Conservation (phyloP, 2,329 filamentous ascomycete genomes). For the Graphilbum fragrans region DNA sequence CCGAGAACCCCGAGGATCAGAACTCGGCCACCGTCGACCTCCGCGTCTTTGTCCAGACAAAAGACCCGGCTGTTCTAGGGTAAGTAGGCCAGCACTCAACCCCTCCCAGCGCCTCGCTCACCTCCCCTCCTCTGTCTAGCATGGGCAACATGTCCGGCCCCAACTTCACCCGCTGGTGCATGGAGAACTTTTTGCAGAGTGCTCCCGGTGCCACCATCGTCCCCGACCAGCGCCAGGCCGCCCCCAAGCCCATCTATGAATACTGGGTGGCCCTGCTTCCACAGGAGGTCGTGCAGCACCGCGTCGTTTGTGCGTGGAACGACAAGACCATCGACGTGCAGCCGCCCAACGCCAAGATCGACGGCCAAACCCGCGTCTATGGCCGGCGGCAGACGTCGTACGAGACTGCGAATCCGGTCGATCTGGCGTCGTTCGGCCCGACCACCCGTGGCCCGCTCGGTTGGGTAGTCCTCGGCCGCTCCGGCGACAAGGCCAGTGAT, state of each 20-base stretch:
- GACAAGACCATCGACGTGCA: too few species aligned
- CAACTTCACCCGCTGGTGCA: slow-evolving; percentile 17
- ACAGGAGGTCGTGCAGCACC: slow-evolving; percentile 12
- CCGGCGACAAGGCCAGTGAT: slow-evolving; percentile 25
- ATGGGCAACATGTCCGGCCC: slow-evolving; percentile 11
- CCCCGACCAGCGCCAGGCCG: slow-evolving; percentile 14
- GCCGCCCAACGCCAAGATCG: too few species aligned
- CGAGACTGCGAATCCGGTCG: slow-evolving; percentile 10
- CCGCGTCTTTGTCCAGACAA: slow-evolving; percentile 26
- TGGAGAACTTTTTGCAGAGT: too few species aligned
- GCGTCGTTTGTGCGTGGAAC: slow-evolving; percentile 7
- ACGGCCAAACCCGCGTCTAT: slow-evolving; percentile 7
- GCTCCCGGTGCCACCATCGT: slow-evolving; percentile 12
- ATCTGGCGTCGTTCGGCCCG: slow-evolving; percentile 12
- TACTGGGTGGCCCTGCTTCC: slow-evolving; percentile 21
- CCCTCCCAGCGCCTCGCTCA: too few species aligned
- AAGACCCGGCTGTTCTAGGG: slow-evolving; percentile 17
- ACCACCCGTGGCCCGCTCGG: slow-evolving; percentile 16
- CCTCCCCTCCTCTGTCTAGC: too few species aligned
- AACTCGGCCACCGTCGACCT: slow-evolving; percentile 26
- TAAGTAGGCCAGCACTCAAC: too few species aligned
- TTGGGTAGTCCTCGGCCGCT: slow-evolving; percentile 22
- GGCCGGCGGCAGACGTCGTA: slow-evolving; percentile 9
- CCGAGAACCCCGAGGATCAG: slow-evolving; percentile 17
- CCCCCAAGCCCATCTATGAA: slow-evolving; percentile 29